Evolutionary conservation across 257 asterid genomes (phyloP), one percentile per base, ranked within the genome.

Genomic region (Gynochthodes officinalis): DNA sequence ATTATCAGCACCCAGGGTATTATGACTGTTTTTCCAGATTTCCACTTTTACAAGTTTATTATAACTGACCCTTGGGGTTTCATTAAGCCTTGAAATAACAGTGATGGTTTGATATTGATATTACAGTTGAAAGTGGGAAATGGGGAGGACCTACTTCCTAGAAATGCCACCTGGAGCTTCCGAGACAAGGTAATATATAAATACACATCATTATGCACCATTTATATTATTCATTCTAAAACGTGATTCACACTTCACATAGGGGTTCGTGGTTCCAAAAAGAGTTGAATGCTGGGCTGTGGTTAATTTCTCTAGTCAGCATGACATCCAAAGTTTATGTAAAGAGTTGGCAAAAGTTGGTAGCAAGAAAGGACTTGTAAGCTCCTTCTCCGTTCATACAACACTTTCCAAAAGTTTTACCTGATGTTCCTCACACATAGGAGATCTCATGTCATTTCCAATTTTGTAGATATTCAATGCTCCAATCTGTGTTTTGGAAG

Each of bases 1-100:
- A 74, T 83, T 86, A 69, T 73, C 86, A 59, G 75, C 91, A 37
- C 91, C 89, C 42, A 75, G 48, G 83, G 89, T 86, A 79, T 62
- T 65, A 23, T 67, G n/a, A 19, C 48, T 32, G 46, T 23, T 64
- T n/a, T 58, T 23, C 46, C n/a, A 64, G 33, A 68, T 74, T 60
- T 70, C 43, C 39, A 14, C 69, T 23, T 46, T 58, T 42, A 18
- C 33, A 9, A 19, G 37, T 58, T 58, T 5, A 40, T 40, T 40
- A 40, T 40, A 14, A 13, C 21, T 64, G 30, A 18, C 44, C 44
- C 27, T 5, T 33, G 5, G 67, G 12, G 16, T 2, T 40, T 53
- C 15, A 25, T 67, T 57, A 25, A 23, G 50, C 27, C 37, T 23
- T 59, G 74, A 68, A 33, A 60, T 35, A 59, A 19, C 13, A 21